Evolutionary conservation across 495 filamentous ascomycete genomes (phyloP).

Genomic region (Friedmanniomyces endolithicus): DNA sequence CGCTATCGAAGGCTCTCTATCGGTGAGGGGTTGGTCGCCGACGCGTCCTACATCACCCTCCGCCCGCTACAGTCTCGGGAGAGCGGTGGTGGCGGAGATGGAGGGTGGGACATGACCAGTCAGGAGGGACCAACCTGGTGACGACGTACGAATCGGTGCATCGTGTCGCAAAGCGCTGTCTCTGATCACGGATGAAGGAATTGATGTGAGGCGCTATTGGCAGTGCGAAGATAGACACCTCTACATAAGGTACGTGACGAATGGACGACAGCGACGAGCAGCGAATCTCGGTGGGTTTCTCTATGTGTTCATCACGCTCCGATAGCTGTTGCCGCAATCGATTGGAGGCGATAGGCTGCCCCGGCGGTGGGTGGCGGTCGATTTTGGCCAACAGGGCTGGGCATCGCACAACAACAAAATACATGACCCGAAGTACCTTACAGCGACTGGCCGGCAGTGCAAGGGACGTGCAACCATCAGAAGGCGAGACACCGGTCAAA

Average conservation of each 20-base stretch:
- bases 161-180: too few relatives aligned
- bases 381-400: conserved; percentile 2
- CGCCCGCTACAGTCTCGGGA: too few relatives aligned
- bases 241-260: background rate
- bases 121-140: background rate
- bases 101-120: background rate
- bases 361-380: background rate
- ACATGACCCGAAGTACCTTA: too few relatives aligned
- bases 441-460: background rate
- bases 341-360: conserved; percentile 16
- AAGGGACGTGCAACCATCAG: conserved; percentile 5
- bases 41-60: background rate
- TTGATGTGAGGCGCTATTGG: conserved; percentile 7
- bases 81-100: background rate
- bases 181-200: background rate
- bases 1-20: background rate
- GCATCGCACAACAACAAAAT: background rate
- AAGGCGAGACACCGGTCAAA: conserved; percentile 4
- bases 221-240: background rate
- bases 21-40: background rate
- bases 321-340: background rate
- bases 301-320: background rate
- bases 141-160: too few relatives aligned
- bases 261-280: background rate
- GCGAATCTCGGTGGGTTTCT: background rate